Evolutionary conservation across 768 basidiomycete genomes (phyloP), one percentile per base, ranked within the genome.

Genomic region (Imleria badia): DNA sequence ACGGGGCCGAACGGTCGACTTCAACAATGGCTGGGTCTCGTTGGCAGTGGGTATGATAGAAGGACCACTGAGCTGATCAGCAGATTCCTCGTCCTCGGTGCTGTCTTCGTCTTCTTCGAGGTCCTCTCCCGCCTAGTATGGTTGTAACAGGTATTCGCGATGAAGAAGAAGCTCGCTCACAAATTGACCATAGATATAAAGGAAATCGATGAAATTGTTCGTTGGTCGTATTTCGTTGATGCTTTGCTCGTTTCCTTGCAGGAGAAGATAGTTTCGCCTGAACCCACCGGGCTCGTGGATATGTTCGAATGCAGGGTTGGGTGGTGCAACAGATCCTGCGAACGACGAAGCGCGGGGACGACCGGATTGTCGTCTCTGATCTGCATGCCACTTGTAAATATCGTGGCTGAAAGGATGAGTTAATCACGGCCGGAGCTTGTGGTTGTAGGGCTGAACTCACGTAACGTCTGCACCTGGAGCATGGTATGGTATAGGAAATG

Each of bases 251-350:
- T 79, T 81, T 4, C 91, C 86, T 45, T 81, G 83, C 52, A 89
- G 71, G 30, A 87, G 74, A 9, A 98, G 77, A 69, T 92, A 97
- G 70, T 95, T 92, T 49, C 95, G 79, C 61, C 95, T 80, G 73
- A 98, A 97, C 2, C 94, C 95, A 51, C 95, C 95, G 0, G 95
- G 96, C 66, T 96, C 91, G 57, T 93, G 92, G 48, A 98, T 94
- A 62, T 95, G 92, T 63, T 94, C 88, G 52, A 97, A 90, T 3
- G 81, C 88, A 19, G 95, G 91, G 65, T 91, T 81, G 8, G 76
- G 76, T 6, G 79, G 74, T 0, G 71, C 65, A 12, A 76, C 73
- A 36, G 77, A 77, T 3, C 81, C 85, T 12, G 85, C 78, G 60
- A 82, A 90, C 0, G 90, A 92, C 35, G 82, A 79, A n/a, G 87